These are phyloP conservation scores for Didymella keratinophila DNA, from an alignment of 2,329 filamentous ascomycete genomes.

Conservation along the genomic window DNA sequence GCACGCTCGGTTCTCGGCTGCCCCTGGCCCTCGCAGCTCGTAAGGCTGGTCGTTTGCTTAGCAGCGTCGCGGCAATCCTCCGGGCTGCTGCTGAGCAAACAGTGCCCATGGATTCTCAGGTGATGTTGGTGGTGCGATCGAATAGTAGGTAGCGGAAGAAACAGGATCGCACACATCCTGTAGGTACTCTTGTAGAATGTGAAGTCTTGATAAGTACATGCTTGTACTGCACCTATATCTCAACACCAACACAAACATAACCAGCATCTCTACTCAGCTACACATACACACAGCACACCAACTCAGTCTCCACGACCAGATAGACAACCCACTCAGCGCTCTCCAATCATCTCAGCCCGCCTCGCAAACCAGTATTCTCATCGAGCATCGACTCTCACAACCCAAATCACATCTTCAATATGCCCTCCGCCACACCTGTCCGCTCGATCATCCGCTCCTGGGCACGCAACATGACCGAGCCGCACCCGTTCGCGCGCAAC, in stretches of 20 bases:
- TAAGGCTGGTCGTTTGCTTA: conserved; percentile 18
- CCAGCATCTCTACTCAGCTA: conserved; percentile 4
- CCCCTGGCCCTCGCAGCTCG: conserved; percentile 2
- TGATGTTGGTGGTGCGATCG: conserved; percentile 29
- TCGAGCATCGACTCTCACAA: background rate
- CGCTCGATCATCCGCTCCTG: conserved; percentile 44
- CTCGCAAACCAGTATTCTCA: background rate
- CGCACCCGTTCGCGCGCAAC: conserved; percentile 47
- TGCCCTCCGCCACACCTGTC: conserved; percentile 44
- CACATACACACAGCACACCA: conserved; percentile 9
- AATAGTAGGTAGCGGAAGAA: background rate
- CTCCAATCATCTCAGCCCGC: background rate
- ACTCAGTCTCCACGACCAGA: no score
- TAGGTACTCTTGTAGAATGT: no score
- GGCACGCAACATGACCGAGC: conserved; percentile 45
- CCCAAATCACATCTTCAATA: conserved; percentile 21
- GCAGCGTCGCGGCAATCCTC: no score
- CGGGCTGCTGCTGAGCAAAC: no score
- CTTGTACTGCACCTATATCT: background rate
- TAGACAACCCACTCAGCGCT: background rate
- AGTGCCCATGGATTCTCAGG: conserved; percentile 25
- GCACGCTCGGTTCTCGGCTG: conserved; percentile 2
- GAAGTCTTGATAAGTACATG: conserved; percentile 19
- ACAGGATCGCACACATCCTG: no score
- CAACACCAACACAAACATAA: conserved; percentile 5